Evolutionary conservation across 176 grass and related monocot species (phyloP), one percentile per base, ranked within the genome.

Genomic region (Hsuehochloa calcarea): DNA sequence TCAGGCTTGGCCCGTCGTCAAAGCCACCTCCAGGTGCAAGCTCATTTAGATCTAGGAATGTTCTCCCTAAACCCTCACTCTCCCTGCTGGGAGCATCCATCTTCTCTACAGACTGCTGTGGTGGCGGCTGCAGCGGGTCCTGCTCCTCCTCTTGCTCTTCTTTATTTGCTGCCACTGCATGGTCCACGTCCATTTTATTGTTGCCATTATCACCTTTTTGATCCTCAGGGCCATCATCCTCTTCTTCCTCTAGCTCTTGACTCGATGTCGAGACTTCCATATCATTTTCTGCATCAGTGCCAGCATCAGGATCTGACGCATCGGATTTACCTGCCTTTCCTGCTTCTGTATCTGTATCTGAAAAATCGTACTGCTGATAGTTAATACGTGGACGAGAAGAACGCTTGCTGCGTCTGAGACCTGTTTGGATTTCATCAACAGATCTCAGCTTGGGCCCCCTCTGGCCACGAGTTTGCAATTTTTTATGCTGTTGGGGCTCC

Each of bases 21-120:
- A 97, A 95, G 31, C 92, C 95, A 45, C 76, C 90, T 41, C 92
- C 97, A 67, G 97, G 97, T 47, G 97, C 97, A 81, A 95, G 93
- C 82, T 99, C 90, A 58, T 99, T 99, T 84, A 99, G 85, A 86
- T 99, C 97, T 72, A 99, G 81, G n/a, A 99, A 94, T 86, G 90
- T 91, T 91, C 92, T 92, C 84, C 90, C 81, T 68, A 90, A 86
- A 79, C 71, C 83, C 83, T 84, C 70, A 27, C 38, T 90, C 61
- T 90, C 90, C 44, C 88, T 77, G 27, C 65, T 74, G 4, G 86
- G 84, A 80, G 41, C 75, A 65, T 90, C 80, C 60, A 80, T 87
- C 88, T 93, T 94, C 64, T 96, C 84, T 64, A 81, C 75, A 55
- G 86, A 58, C 60, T 89, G 80, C 52, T 77, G 79, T 1, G 43